Conservation (phyloP, 2,329 filamentous ascomycete genomes). For the Teratosphaeria epicoccoides region DNA sequence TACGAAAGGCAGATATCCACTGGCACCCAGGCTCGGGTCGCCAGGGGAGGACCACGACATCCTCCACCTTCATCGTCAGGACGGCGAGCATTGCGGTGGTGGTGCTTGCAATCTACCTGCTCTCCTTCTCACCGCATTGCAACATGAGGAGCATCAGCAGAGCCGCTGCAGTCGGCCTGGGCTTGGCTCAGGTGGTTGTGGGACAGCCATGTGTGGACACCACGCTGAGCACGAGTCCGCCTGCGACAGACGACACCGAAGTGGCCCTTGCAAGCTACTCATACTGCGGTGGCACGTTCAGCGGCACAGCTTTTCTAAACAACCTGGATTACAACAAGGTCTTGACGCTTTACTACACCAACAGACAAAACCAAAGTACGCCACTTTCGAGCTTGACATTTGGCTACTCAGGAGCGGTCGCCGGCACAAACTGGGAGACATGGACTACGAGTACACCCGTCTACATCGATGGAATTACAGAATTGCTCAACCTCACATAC, state of each 20-base stretch:
- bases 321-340: conserved; percentile 25
- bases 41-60: neutral
- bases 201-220: conserved; percentile 17
- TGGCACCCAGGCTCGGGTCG: too few relatives aligned
- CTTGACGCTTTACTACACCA: conserved; percentile 23
- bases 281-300: conserved; percentile 23
- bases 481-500: conserved; percentile 24
- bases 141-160: conserved; percentile 2
- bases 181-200: conserved; percentile 1
- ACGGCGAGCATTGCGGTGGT: neutral
- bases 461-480: conserved; percentile 22
- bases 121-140: neutral
- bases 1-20: neutral
- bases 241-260: conserved; percentile 10
- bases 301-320: conserved; percentile 18
- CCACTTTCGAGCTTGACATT: conserved; percentile 18
- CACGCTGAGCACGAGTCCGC: conserved; percentile 9
- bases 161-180: neutral
- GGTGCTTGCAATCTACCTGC: neutral
- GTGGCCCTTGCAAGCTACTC: conserved; percentile 20
- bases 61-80: neutral
- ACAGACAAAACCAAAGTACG: conserved; percentile 19
- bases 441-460: conserved; percentile 19
- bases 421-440: conserved; percentile 17
- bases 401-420: conserved; percentile 17